A percentile compares a stretch with the other conserved stretches of the same genome.
Conservation (phyloP, 345 rosid species). For the Gossypium sturtianum region DNA sequence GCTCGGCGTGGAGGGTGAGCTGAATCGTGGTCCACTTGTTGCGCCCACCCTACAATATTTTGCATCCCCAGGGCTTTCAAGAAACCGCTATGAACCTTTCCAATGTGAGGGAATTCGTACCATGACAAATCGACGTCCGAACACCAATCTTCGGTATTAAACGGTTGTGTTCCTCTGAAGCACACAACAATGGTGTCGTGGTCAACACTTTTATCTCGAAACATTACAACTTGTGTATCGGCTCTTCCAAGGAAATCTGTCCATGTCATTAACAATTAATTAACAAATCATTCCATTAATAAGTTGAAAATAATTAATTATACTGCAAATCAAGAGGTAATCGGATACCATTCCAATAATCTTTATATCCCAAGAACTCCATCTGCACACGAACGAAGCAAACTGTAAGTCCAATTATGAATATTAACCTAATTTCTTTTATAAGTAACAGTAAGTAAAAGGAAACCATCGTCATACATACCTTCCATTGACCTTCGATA, state of each 20-base stretch:
- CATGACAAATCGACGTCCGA: slow-evolving; percentile 67
- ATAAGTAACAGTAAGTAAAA: not conserved
- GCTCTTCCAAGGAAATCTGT: slow-evolving; percentile 48
- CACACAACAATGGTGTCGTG: slow-evolving; percentile 47
- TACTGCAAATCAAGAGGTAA: not conserved
- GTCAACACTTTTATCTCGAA: slow-evolving; percentile 28
- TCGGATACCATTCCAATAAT: slow-evolving; percentile 66
- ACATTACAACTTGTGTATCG: slow-evolving; percentile 53
- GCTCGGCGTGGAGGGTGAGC: not conserved
- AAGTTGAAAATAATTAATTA: not conserved
- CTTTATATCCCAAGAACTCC: slow-evolving; percentile 47
- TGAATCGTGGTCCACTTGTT: slow-evolving; percentile 17
- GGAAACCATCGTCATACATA: not conserved
- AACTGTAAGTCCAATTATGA: not conserved
- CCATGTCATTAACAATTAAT: not conserved
- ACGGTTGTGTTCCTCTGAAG: slow-evolving; percentile 64
- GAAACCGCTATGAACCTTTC: slow-evolving; percentile 69
- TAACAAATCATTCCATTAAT: not conserved
- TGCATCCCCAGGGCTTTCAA: slow-evolving; percentile 77
- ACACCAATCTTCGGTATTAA: slow-evolving; percentile 57
- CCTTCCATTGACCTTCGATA: slow-evolving; percentile 55
- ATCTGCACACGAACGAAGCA: slow-evolving; percentile 28
- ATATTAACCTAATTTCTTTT: not conserved
- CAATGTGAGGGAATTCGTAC: slow-evolving; percentile 54
- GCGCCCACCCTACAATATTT: slow-evolving; percentile 49